Percentiles rank a stretch among this genome's conserved stretches.
Evolutionary conservation across 1,284 basidiomycete species (phyloP).

Genomic region (Butyriboletus appendiculatus): DNA sequence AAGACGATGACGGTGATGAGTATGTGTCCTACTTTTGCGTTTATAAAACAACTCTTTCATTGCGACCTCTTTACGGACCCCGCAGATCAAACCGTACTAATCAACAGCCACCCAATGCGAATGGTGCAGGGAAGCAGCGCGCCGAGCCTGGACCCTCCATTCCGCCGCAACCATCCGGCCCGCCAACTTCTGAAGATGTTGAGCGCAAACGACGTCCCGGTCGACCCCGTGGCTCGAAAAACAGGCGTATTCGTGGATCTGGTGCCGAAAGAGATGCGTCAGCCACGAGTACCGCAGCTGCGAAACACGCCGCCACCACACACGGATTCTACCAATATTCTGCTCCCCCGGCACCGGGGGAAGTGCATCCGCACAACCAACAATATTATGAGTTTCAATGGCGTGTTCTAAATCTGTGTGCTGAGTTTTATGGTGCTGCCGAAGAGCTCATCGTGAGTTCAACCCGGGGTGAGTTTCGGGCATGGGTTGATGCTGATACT

Average conservation of each 20-base stretch:
- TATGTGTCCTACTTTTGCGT: slow-evolving; percentile 20
- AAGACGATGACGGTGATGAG: slow-evolving; percentile 39
- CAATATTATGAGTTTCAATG: slow-evolving; percentile 84
- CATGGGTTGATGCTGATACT: slow-evolving; percentile 10
- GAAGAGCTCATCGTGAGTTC: slow-evolving; percentile 76
- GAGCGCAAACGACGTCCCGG: slow-evolving; percentile 66
- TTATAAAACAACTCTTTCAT: not conserved
- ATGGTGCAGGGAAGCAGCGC: slow-evolving; percentile 22
- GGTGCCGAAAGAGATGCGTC: slow-evolving; percentile 31
- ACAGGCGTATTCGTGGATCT: slow-evolving; percentile 51
- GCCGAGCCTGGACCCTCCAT: slow-evolving; percentile 17
- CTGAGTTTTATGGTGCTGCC: slow-evolving; percentile 81
- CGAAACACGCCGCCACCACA: slow-evolving; percentile 21
- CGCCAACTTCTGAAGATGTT: slow-evolving; percentile 24
- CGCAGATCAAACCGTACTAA: slow-evolving; percentile 27
- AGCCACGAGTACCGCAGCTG: slow-evolving; percentile 12
- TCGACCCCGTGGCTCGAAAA: slow-evolving; percentile 74
- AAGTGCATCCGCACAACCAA: slow-evolving; percentile 66
- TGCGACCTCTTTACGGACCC: slow-evolving; percentile 4
- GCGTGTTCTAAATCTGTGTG: slow-evolving; percentile 76
- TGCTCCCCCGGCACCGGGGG: slow-evolving; percentile 33
- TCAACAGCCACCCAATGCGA: slow-evolving; percentile 18
- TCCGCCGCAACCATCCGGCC: slow-evolving; percentile 22
- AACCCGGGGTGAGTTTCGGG: slow-evolving; percentile 12
- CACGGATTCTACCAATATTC: slow-evolving; percentile 35